Percentiles rank a stretch among this genome's conserved stretches.
Evolutionary conservation across 495 filamentous ascomycete species (phyloP).

Genomic region (Aspergillus taichungensis): DNA sequence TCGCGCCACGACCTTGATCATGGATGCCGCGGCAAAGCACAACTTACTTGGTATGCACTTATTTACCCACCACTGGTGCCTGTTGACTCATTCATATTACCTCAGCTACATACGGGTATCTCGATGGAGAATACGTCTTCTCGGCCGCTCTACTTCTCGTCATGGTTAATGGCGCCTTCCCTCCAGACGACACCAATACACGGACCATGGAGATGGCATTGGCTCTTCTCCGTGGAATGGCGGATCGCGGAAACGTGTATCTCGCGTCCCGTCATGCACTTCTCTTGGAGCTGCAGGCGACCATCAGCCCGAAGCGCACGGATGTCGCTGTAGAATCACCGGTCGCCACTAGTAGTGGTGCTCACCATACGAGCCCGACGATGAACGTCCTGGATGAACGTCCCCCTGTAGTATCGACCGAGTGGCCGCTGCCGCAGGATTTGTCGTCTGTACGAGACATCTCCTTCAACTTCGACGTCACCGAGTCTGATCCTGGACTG

Average conservation of each 20-base stretch:
- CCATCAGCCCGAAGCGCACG: constrained; percentile 15
- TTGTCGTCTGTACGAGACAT: constrained; percentile 24
- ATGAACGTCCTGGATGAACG: neutral
- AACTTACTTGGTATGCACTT: constrained; percentile 32
- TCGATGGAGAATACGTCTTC: constrained; percentile 42
- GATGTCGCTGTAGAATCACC: neutral
- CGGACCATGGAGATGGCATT: constrained; percentile 35
- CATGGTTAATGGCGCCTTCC: constrained; percentile 43
- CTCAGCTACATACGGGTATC: constrained; percentile 41
- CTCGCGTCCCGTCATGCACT: constrained; percentile 33
- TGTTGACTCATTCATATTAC: neutral
- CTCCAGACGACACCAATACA: constrained; percentile 26
- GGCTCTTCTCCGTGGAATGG: constrained; percentile 35
- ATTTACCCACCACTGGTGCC: neutral
- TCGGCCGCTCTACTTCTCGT: constrained; percentile 40
- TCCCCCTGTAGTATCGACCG: neutral
- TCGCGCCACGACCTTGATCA: constrained; percentile 37
- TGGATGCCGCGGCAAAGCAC: constrained; percentile 35
- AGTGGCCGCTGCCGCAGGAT: constrained; percentile 16
- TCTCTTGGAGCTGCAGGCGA: constrained; percentile 25
- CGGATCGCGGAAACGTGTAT: constrained; percentile 39
- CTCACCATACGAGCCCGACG: constrained; percentile 5
- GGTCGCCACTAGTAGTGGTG: constrained; percentile 9
- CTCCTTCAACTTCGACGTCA: constrained; percentile 27
- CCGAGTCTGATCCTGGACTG: constrained; percentile 25